phyloP scores from a whole-genome alignment of 805 yeast genomes.

The Geotrichum ghanense region DNA sequence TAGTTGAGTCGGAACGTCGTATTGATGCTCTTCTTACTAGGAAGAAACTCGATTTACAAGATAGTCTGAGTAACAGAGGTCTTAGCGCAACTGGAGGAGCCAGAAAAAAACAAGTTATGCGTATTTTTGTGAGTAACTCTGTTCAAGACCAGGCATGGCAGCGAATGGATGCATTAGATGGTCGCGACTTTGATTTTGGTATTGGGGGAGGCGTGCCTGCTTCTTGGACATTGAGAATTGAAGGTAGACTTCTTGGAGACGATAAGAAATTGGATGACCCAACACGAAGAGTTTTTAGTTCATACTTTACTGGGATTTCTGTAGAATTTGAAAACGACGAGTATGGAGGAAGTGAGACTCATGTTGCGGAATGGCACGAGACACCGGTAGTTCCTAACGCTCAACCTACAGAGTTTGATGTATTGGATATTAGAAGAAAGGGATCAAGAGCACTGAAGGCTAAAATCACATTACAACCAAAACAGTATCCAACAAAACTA shows the following conservation, averaged over 20 bases:
- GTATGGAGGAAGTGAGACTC: slow-evolving; percentile 21
- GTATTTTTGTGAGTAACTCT: slow-evolving; percentile 75
- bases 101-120: slow-evolving; percentile 45
- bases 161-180: slow-evolving; percentile 27
- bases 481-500: slow-evolving; percentile 58
- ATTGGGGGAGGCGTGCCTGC: slow-evolving; percentile 28
- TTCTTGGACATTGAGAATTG: slow-evolving; percentile 78
- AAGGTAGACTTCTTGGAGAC: slow-evolving; percentile 61
- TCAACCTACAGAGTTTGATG: slow-evolving; percentile 58
- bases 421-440: slow-evolving; percentile 71
- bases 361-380: slow-evolving; percentile 85
- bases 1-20: slow-evolving; percentile 71
- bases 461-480: slow-evolving; percentile 69
- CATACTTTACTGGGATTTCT: slow-evolving; percentile 73
- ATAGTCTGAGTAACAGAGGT: slow-evolving; percentile 28
- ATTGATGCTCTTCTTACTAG: slow-evolving; percentile 74
- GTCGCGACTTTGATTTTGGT: slow-evolving; percentile 22
- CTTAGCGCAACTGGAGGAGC: slow-evolving; percentile 28
- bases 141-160: slow-evolving; percentile 90
- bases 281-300: slow-evolving; percentile 52
- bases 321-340: slow-evolving; percentile 47
- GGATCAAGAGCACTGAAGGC: slow-evolving; percentile 59
- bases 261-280: slow-evolving; percentile 38
- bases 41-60: slow-evolving; percentile 78
- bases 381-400: slow-evolving; percentile 31